Evolutionary conservation across 768 basidiomycete genomes (phyloP).

Genomic region (Amanita polypyramis): DNA sequence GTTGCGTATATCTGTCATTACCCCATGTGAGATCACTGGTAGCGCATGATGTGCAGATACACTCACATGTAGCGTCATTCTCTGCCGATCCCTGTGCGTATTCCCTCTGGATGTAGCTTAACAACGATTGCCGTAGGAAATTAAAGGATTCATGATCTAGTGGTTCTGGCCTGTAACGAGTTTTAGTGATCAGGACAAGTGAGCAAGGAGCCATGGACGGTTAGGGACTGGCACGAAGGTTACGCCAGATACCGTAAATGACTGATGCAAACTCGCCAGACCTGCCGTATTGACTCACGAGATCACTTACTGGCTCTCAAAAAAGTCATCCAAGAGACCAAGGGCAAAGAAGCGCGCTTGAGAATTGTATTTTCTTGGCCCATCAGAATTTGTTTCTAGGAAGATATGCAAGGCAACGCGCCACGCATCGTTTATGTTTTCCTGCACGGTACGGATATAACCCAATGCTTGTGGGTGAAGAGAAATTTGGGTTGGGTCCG

Average conservation of each 20-base stretch:
- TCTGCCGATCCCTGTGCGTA: conserved; percentile 83
- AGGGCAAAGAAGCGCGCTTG: conserved; percentile 76
- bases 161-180: conserved; percentile 41
- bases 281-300: background rate
- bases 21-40: background rate
- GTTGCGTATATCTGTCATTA: conserved; percentile 71
- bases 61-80: conserved; percentile 71
- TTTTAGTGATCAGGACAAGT: background rate
- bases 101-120: conserved; percentile 81
- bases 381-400: conserved; percentile 47
- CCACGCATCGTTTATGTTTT: conserved; percentile 71
- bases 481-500: conserved; percentile 58
- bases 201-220: background rate
- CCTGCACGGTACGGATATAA: conserved; percentile 69
- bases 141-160: conserved; percentile 62
- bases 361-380: conserved; percentile 55
- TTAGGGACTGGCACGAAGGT: background rate
- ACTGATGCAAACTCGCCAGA: background rate
- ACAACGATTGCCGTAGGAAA: conserved; percentile 63
- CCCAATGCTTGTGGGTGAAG: conserved; percentile 83
- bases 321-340: conserved; percentile 70
- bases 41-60: background rate
- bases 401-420: conserved; percentile 70
- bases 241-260: background rate
- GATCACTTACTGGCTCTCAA: conserved; percentile 66